phyloP scores from a whole-genome alignment of 768 basidiomycete species.

The Saitozyma podzolica region DNA sequence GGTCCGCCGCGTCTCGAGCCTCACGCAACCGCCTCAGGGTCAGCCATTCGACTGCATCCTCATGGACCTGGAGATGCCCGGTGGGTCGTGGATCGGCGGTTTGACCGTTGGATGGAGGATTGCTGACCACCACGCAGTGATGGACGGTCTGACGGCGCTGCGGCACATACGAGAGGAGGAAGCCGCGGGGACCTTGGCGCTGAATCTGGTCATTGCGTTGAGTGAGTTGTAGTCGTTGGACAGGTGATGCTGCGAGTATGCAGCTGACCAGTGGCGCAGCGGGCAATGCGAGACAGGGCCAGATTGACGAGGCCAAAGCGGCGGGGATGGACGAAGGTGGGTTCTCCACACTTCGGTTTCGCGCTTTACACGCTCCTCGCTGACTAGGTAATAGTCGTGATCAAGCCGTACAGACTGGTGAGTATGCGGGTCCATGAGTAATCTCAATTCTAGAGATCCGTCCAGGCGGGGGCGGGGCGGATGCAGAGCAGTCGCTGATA shows the following conservation, averaged over 20 bases:
- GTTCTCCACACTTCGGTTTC: neutral
- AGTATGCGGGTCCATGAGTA: neutral
- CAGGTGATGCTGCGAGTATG: neutral
- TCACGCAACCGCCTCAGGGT: slow-evolving; percentile 8
- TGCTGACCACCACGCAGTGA: slow-evolving; percentile 25
- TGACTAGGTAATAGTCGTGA: slow-evolving; percentile 26
- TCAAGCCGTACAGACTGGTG: slow-evolving; percentile 44
- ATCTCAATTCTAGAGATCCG: neutral
- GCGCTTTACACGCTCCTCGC: neutral
- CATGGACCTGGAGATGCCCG: slow-evolving; percentile 51
- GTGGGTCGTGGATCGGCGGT: slow-evolving; percentile 11
- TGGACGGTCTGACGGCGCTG: slow-evolving; percentile 50
- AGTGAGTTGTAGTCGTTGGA: slow-evolving; percentile 23
- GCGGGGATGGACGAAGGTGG: slow-evolving; percentile 48
- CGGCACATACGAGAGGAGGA: slow-evolving; percentile 43
- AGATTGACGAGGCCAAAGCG: slow-evolving; percentile 47
- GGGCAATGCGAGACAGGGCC: slow-evolving; percentile 50
- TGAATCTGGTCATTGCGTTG: slow-evolving; percentile 43
- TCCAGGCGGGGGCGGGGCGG: too few relatives aligned
- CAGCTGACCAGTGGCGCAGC: slow-evolving; percentile 13
- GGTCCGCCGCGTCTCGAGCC: slow-evolving; percentile 29
- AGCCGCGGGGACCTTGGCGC: slow-evolving; percentile 25
- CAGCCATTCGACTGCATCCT: slow-evolving; percentile 43
- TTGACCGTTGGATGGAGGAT: neutral
- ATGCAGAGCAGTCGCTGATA: neutral